Evolutionary conservation across 2,329 filamentous ascomycete genomes (phyloP), one percentile per base, ranked within the genome.

Genomic region (Xylaria multiplex): DNA sequence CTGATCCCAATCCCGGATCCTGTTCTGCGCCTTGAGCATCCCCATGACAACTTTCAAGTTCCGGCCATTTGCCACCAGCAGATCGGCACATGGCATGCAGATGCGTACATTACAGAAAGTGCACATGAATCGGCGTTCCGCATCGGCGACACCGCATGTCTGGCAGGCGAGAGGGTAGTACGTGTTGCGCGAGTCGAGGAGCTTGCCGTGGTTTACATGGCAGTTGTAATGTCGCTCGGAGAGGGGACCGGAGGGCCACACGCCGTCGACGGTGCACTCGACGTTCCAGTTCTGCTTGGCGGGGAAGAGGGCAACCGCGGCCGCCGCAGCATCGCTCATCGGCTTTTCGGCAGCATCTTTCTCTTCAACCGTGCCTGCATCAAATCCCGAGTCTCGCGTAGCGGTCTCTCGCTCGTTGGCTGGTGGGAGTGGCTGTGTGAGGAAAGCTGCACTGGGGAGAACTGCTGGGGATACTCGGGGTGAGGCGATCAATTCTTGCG

Each of bases 111-210:
- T 79, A 75, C 85, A 87, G 74, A 82, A 85, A 14, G 76, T 76
- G 73, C 85, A 87, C 22, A 78, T 79, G 76, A 78, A 83, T 42
- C 85, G 81, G 67, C 81, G 76, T 50, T 81, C 79, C 6, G 73
- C 71, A 64, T 86, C 83, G 56, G 79, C 77, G 63, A 77, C 79
- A 59, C 80, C 79, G 74, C 86, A 88, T 3, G 82, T 80, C 74
- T 86, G 83, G 73, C 86, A 88, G 11, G 83, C 79, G 22, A 88
- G 78, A 1, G 85, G 80, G 71, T 86, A 84, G 70, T 81, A 74
- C 53, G 73, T 75, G 74, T 88, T 88, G 66, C 77, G 77, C 59
- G 81, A 81, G 43, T 80, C 76, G 60, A 82, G 79, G 82, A 88
- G 85, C 53, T 76, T 79, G 53, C 73, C 74, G 72, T 88, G 86